Evolutionary conservation across 2,329 filamentous ascomycete genomes (phyloP), one percentile per base, ranked within the genome.

Genomic region (Sordariomycetes sp.): DNA sequence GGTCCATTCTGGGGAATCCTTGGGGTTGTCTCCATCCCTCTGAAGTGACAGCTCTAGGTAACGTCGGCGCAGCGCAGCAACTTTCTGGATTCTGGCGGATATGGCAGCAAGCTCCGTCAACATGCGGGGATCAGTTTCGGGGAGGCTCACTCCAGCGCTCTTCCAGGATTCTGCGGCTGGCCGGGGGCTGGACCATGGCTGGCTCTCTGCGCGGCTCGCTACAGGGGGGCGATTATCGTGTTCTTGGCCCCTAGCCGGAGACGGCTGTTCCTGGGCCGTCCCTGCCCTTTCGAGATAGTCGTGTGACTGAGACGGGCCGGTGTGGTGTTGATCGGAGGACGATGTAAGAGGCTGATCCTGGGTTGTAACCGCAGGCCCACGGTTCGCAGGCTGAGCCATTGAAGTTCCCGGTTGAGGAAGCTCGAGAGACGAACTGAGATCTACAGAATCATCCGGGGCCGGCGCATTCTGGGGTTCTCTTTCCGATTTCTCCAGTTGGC

Each of bases 11-110:
- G 86, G 80, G 20, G 88, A 82, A 68, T 97, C 91, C 65, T 90
- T 90, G 1, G 94, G 94, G 64, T 97, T 97, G 68, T 96, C 90
- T 14, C 83, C 80, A 8, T 86, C 80, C 11, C 88, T 82, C 68
- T 99, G 94, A 22, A 92, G 76, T 0, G 94, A 97, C 18, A 97
- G 73, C 1, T 83, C 77, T 57, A 97, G 89, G 71, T 97, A 99
- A 66, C 90, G 95, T 69, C 91, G 86, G 60, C 94, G 85, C 48
- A 92, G 78, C 65, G 97, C 90, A 53, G 97, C 73, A n/a, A 97
- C 83, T 64, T 88, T 87, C 69, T 96, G 89, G 59, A 99, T 90
- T 64, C 94, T 95, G 63, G 85, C 86, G 66, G 95, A 97, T 63
- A 99, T 97, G 22, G 84, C 81, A 65, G 83, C 85, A 62, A 99